Evolutionary conservation across 2,329 filamentous ascomycete species (phyloP).

Genomic region (Calonectria multiphialidica): DNA sequence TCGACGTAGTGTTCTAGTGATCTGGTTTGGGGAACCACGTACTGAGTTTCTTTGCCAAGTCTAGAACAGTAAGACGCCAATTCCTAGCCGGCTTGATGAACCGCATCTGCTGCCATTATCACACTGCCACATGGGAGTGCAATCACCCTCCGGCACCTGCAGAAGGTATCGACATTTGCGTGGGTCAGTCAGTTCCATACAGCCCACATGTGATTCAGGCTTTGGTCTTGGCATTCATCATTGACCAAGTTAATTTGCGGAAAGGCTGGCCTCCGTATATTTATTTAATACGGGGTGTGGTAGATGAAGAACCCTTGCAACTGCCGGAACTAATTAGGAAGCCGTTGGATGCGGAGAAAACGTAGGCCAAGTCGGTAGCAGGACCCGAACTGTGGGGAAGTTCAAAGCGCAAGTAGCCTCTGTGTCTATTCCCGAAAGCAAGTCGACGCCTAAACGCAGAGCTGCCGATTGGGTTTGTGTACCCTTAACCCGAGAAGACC

Average conservation of each 20-base stretch:
- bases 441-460: background rate
- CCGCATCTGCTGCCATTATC: too few species aligned
- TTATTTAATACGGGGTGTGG: background rate
- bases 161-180: background rate
- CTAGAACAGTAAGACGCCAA: too few species aligned
- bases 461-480: background rate
- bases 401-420: background rate
- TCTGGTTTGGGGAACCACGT: too few species aligned
- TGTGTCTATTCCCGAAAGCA: background rate
- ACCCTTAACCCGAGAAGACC: background rate
- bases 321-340: background rate
- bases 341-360: background rate
- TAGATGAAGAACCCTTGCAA: background rate
- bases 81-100: too few species aligned
- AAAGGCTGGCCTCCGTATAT: background rate
- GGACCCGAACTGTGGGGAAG: background rate
- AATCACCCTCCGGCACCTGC: too few species aligned
- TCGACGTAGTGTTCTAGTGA: too few species aligned
- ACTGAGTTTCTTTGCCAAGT: too few species aligned
- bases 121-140: too few species aligned
- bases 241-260: background rate
- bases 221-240: background rate
- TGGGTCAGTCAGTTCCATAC: background rate
- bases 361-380: background rate
- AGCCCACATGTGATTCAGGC: background rate